Conservation (phyloP, 192 early-diverging fungal species). For the Cetraspora pellucida region DNA sequence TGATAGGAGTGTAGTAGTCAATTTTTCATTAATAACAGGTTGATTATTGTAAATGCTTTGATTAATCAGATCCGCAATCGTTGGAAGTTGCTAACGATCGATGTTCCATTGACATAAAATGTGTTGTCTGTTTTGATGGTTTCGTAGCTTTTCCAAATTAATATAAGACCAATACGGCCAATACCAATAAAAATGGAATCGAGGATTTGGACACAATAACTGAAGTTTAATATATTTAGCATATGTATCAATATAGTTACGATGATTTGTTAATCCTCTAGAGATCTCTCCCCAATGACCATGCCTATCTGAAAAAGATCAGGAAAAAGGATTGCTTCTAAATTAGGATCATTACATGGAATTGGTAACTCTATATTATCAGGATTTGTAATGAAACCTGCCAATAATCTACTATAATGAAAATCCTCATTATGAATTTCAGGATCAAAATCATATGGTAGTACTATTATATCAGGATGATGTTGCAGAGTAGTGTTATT, state of each 20-base stretch:
- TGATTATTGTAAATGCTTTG: background rate
- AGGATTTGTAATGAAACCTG: background rate
- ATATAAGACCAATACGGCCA: background rate
- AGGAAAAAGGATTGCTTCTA: too few species aligned
- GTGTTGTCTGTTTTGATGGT: background rate
- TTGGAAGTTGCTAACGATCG: background rate
- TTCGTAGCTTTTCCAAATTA: background rate
- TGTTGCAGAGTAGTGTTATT: background rate
- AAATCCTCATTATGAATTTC: background rate
- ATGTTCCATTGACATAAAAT: background rate
- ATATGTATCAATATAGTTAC: too few species aligned
- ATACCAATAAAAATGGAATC: too few species aligned
- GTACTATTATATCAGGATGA: background rate
- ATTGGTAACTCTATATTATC: background rate
- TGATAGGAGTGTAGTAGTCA: background rate
- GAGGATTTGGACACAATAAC: too few species aligned
- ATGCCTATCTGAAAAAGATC: too few species aligned
- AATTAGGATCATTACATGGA: background rate
- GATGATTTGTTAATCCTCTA: too few species aligned
- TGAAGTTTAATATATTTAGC: too few species aligned
- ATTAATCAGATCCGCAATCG: too few species aligned
- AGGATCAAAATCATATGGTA: background rate
- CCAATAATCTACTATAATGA: background rate
- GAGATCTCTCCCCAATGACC: too few species aligned
- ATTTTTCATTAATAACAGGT: too few species aligned